phyloP scores from a whole-genome alignment of 2,329 filamentous ascomycete genomes.

The Emergomyces orientalis region DNA sequence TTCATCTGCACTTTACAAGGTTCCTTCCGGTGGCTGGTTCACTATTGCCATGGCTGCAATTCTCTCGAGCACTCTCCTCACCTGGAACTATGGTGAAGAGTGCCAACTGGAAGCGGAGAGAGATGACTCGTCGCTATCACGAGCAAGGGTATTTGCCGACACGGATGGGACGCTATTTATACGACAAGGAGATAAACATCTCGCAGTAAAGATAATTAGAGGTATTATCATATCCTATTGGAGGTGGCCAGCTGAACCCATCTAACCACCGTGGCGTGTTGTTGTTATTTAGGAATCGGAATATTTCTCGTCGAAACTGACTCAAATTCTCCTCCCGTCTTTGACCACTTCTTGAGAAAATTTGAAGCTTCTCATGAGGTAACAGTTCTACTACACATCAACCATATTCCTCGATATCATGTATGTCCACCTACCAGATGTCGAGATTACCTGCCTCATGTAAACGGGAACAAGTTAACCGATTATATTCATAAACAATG shows the following conservation, averaged over 20 bases:
- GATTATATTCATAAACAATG: constrained; percentile 26
- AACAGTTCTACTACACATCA: constrained; percentile 64
- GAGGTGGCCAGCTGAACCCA: constrained; percentile 33
- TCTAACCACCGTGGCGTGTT: constrained; percentile 37
- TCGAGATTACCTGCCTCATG: constrained; percentile 34
- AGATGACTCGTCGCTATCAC: constrained; percentile 46
- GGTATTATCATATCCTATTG: constrained; percentile 19
- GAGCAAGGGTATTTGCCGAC: constrained; percentile 17
- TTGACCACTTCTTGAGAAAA: constrained; percentile 63
- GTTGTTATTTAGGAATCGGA: constrained; percentile 45
- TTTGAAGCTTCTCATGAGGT: constrained; percentile 59
- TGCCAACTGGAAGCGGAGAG: constrained; percentile 64
- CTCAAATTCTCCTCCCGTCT: constrained; percentile 55
- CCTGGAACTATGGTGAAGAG: constrained; percentile 74
- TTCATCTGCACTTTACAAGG: constrained; percentile 60
- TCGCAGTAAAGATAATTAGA: constrained; percentile 15
- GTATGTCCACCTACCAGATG: constrained; percentile 4
- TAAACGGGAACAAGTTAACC: neutral
- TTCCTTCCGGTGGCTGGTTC: constrained; percentile 70
- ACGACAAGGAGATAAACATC: constrained; percentile 12
- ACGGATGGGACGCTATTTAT: constrained; percentile 12
- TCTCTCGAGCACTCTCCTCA: constrained; percentile 56
- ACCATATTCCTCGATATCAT: constrained; percentile 11
- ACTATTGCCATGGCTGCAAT: constrained; percentile 57
- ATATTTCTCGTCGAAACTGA: constrained; percentile 75